Evolutionary conservation across 768 basidiomycete genomes (phyloP).

Genomic region (Cystobasidiopsis lactophilus): DNA sequence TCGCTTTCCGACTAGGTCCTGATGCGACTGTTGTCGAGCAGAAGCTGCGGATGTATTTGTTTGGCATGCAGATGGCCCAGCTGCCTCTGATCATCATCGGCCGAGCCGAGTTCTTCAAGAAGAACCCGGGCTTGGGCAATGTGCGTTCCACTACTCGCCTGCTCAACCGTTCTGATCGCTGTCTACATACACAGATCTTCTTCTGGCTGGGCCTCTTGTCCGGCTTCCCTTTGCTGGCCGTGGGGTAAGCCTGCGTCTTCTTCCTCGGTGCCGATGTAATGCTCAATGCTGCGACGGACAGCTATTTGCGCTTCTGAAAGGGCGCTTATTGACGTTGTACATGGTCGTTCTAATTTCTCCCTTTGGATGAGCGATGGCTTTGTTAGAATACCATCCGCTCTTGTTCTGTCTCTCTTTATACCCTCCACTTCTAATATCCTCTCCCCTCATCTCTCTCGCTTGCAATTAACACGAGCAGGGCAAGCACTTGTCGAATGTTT

Average conservation of each 20-base stretch:
- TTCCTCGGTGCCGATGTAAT: neutral
- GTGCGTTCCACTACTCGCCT: constrained; percentile 1
- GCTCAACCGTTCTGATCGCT: too few relatives aligned
- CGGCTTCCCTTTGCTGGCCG: constrained; percentile 81
- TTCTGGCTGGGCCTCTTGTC: constrained; percentile 75
- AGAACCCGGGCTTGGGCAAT: constrained; percentile 47
- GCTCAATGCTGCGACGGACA: neutral
- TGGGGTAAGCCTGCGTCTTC: constrained; percentile 34
- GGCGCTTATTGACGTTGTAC: too few relatives aligned
- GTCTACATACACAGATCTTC: constrained; percentile 30
- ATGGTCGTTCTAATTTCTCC: too few relatives aligned
- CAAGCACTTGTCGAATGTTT: too few relatives aligned
- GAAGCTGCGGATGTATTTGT: constrained; percentile 36
- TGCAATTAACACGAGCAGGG: too few relatives aligned
- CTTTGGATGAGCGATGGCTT: too few relatives aligned
- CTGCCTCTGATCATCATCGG: constrained; percentile 73
- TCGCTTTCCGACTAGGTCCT: neutral
- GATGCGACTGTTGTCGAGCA: neutral
- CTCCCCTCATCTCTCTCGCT: too few relatives aligned
- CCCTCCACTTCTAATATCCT: too few relatives aligned
- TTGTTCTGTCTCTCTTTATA: too few relatives aligned
- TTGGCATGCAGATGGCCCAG: constrained; percentile 63
- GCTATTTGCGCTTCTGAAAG: neutral
- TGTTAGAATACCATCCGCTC: too few relatives aligned
- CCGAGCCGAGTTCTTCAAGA: constrained; percentile 49